These are phyloP conservation scores for Panaeolus cyanescens DNA, from an alignment of 768 basidiomycete genomes.

Conservation along the genomic window DNA sequence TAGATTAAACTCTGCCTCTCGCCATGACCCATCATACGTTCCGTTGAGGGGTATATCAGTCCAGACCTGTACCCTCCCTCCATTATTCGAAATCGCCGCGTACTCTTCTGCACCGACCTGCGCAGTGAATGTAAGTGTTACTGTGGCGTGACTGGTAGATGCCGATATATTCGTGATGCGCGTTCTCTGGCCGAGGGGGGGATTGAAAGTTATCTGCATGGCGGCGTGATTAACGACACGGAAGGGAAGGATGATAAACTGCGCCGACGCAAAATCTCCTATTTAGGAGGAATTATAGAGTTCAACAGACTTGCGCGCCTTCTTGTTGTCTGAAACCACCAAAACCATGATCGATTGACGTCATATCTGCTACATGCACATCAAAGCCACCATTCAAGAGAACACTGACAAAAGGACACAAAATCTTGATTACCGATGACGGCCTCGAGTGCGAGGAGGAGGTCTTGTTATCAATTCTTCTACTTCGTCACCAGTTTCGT, in stretches of 20 bases:
- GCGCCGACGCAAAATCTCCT: neutral
- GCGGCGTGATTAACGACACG: conserved; percentile 1
- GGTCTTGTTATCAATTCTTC: conserved; percentile 23
- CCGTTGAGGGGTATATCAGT: conserved; percentile 33
- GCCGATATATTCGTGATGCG: conserved; percentile 22
- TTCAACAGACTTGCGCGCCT: neutral
- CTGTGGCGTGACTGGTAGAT: conserved; percentile 5
- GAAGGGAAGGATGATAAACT: neutral
- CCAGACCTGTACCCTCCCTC: conserved; percentile 45
- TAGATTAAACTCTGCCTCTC: conserved; percentile 30
- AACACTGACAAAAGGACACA: neutral
- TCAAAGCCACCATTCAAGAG: conserved; percentile 1
- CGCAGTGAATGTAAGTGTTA: conserved; percentile 31
- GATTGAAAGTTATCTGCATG: conserved; percentile 42
- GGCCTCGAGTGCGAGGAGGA: conserved; percentile 13
- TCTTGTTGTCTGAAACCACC: conserved; percentile 8
- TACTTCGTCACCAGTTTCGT: conserved; percentile 26
- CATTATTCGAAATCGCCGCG: conserved; percentile 26
- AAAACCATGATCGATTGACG: conserved; percentile 11
- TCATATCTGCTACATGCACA: conserved; percentile 10
- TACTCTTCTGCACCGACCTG: conserved; percentile 30
- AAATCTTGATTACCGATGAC: conserved; percentile 12
- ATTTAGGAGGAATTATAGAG: neutral
- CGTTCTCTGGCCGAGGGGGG: conserved; percentile 36
- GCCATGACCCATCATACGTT: conserved; percentile 29